Conservation (phyloP, 306 rosid species). For the Dalbergia cochinchinensis region DNA sequence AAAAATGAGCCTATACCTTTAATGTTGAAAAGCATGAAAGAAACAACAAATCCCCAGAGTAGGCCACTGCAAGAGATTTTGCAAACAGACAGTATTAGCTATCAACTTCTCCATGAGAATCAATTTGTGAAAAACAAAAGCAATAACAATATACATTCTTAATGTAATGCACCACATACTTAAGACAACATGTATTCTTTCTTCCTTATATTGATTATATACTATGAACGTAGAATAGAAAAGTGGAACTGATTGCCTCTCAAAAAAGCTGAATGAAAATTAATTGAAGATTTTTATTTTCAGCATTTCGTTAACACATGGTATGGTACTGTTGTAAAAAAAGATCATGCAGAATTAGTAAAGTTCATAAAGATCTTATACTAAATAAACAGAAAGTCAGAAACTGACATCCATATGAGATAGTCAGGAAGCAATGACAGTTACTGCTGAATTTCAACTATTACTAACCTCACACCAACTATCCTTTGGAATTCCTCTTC, state of each 20-base stretch:
- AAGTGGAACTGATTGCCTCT: slow-evolving; percentile 6
- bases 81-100: slow-evolving; percentile 45
- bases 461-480: slow-evolving; percentile 93
- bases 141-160: slow-evolving; percentile 29
- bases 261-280: background rate
- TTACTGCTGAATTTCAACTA: slow-evolving; percentile 10
- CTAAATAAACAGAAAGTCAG: slow-evolving; percentile 16
- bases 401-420: background rate
- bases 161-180: background rate
- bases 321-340: background rate
- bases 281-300: background rate
- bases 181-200: slow-evolving; percentile 10
- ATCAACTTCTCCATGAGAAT: slow-evolving; percentile 28
- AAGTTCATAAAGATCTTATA: slow-evolving; percentile 8
- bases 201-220: slow-evolving; percentile 36
- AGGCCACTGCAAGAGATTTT: slow-evolving; percentile 74
- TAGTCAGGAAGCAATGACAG: slow-evolving; percentile 39
- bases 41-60: slow-evolving; percentile 97
- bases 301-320: background rate
- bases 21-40: slow-evolving; percentile 90
- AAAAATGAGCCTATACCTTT: slow-evolving; percentile 65
- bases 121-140: slow-evolving; percentile 30
- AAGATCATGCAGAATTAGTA: slow-evolving; percentile 27
- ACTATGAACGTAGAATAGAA: background rate
- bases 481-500: slow-evolving; percentile 98